Conservation (phyloP, 306 rosid genomes). For the Mimosa pudica region DNA sequence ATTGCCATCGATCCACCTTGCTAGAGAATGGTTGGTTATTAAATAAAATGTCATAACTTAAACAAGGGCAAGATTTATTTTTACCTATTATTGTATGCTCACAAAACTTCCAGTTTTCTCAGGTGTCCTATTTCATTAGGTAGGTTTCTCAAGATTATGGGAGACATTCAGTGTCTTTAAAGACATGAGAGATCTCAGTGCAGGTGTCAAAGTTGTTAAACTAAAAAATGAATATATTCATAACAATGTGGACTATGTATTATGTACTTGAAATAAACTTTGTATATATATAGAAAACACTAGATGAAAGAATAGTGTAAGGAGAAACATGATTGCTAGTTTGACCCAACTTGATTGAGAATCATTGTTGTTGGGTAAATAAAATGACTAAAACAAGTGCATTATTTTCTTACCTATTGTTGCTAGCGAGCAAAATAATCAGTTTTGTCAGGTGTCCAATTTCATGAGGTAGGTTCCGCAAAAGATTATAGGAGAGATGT, state of each 20-base stretch:
- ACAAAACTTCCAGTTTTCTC: slow-evolving; percentile 69
- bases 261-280: too few relatives aligned
- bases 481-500: slow-evolving; percentile 66
- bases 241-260: too few relatives aligned
- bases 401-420: slow-evolving; percentile 61
- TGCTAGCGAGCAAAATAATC: slow-evolving; percentile 68
- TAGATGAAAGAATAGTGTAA: neutral
- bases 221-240: slow-evolving; percentile 42
- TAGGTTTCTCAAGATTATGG: slow-evolving; percentile 66
- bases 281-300: too few relatives aligned
- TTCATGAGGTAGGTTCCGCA: slow-evolving; percentile 71
- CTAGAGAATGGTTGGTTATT: slow-evolving; percentile 1
- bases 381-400: slow-evolving; percentile 5
- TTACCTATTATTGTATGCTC: slow-evolving; percentile 77
- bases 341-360: slow-evolving; percentile 13
- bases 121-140: slow-evolving; percentile 70
- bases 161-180: slow-evolving; percentile 72
- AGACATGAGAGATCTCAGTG: slow-evolving; percentile 62
- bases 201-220: slow-evolving; percentile 65
- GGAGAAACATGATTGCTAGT: neutral
- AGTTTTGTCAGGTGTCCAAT: slow-evolving; percentile 61
- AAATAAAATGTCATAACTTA: slow-evolving; percentile 15
- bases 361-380: slow-evolving; percentile 17
- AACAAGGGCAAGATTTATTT: slow-evolving; percentile 4
- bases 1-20: slow-evolving; percentile 8